Conservation (phyloP, 495 filamentous ascomycete genomes). For the Evansstolkia leycettana region DNA sequence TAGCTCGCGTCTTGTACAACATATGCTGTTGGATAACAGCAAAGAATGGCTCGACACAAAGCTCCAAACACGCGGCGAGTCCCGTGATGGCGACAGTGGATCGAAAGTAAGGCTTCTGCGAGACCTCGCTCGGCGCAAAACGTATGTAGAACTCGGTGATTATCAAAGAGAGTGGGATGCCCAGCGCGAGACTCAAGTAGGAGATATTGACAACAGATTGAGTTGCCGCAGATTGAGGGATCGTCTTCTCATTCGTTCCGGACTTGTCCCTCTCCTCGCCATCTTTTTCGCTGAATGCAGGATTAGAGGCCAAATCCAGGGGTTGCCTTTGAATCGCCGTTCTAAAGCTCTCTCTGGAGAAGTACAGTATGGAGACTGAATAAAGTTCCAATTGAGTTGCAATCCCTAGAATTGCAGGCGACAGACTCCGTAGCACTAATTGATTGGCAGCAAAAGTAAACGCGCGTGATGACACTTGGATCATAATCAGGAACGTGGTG, state of each 20-base stretch:
- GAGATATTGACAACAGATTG: slow-evolving; percentile 83
- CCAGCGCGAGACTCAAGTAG: slow-evolving; percentile 61
- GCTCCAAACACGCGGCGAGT: slow-evolving; percentile 65
- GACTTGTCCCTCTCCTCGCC: slow-evolving; percentile 7
- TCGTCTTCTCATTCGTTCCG: slow-evolving; percentile 1
- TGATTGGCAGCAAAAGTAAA: slow-evolving; percentile 90
- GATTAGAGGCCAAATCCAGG: slow-evolving; percentile 8
- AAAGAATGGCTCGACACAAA: slow-evolving; percentile 76
- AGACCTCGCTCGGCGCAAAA: slow-evolving; percentile 41
- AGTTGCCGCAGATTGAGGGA: slow-evolving; percentile 12
- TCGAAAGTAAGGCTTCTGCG: slow-evolving; percentile 46
- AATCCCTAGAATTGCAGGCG: slow-evolving; percentile 69
- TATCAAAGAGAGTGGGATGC: slow-evolving; percentile 45
- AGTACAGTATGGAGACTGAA: slow-evolving; percentile 77
- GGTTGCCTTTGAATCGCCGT: slow-evolving; percentile 76
- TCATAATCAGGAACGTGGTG: slow-evolving; percentile 72
- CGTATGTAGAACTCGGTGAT: slow-evolving; percentile 55
- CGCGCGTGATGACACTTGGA: slow-evolving; percentile 72
- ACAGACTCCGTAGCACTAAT: slow-evolving; percentile 71
- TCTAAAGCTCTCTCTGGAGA: slow-evolving; percentile 78
- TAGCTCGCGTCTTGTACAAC: slow-evolving; percentile 64
- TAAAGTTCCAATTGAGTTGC: slow-evolving; percentile 86
- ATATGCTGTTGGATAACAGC: slow-evolving; percentile 69
- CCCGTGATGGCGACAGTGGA: slow-evolving; percentile 56
- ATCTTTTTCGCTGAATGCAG: slow-evolving; percentile 4